These are phyloP conservation scores for Aquilaria sinensis DNA, from an alignment of 345 rosid species.

Conservation along the genomic window DNA sequence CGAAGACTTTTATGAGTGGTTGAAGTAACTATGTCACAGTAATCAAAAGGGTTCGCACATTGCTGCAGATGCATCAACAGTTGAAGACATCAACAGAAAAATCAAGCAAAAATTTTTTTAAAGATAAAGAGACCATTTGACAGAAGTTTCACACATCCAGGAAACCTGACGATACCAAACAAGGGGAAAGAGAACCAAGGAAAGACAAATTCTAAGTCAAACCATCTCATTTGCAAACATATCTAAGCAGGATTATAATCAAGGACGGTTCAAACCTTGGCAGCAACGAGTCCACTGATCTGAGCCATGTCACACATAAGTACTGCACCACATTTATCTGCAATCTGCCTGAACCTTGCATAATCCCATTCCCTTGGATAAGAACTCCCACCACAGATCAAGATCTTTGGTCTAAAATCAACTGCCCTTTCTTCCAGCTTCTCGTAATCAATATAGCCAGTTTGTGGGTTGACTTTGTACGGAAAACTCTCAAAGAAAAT, in stretches of 20 bases:
- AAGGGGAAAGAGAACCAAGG: neutral
- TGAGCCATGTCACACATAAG: slow-evolving; percentile 82
- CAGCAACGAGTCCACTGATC: slow-evolving; percentile 82
- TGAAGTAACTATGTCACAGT: slow-evolving; percentile 90
- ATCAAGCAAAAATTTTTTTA: neutral
- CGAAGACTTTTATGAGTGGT: slow-evolving; percentile 91
- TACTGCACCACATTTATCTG: slow-evolving; percentile 69
- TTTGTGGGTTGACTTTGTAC: slow-evolving; percentile 67
- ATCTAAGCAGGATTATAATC: neutral
- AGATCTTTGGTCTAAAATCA: slow-evolving; percentile 78
- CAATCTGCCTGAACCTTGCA: slow-evolving; percentile 71
- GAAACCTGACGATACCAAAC: neutral
- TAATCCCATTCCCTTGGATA: slow-evolving; percentile 83
- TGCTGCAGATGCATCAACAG: slow-evolving; percentile 37
- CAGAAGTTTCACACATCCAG: neutral
- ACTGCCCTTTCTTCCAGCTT: slow-evolving; percentile 82
- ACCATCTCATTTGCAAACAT: neutral
- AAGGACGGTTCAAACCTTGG: slow-evolving; percentile 44
- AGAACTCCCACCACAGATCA: slow-evolving; percentile 88
- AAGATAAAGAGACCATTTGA: neutral
- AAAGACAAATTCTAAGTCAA: neutral
- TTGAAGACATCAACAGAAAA: neutral
- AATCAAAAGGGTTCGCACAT: slow-evolving; percentile 65
- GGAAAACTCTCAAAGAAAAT: slow-evolving; percentile 84
- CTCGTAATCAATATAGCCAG: slow-evolving; percentile 66